These are phyloP conservation scores for Claviceps sp. DNA, from an alignment of 2,329 filamentous ascomycete genomes.

Conservation along the genomic window DNA sequence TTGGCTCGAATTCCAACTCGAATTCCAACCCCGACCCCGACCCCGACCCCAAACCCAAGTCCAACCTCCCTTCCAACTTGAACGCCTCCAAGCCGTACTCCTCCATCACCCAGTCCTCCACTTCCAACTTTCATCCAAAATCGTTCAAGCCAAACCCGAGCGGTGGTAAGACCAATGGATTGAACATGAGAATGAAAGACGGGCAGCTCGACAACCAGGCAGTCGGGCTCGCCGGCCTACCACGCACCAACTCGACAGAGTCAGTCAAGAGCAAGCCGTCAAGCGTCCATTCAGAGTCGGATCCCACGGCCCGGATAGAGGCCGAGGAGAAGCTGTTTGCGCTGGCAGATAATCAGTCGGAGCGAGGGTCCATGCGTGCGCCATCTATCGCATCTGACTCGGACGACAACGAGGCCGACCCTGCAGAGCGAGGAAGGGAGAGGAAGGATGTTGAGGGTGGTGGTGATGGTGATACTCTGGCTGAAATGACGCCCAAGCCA, in stretches of 20 bases:
- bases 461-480: conserved; percentile 13
- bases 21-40: background rate
- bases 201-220: conserved; percentile 20
- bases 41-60: background rate
- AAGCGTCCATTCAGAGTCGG: conserved; percentile 36
- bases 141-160: background rate
- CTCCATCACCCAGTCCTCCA: too few species aligned
- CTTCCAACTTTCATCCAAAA: background rate
- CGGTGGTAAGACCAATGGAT: background rate
- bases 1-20: background rate
- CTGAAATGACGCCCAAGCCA: conserved; percentile 35
- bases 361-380: conserved; percentile 38
- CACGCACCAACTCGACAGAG: conserved; percentile 29
- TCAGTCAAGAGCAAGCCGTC: conserved; percentile 34
- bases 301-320: conserved; percentile 43
- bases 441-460: conserved; percentile 1
- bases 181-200: conserved; percentile 11
- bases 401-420: conserved; percentile 14
- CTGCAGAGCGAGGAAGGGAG: conserved; percentile 10
- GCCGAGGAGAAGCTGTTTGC: conserved; percentile 44
- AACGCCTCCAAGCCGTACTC: background rate
- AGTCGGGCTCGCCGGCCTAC: conserved; percentile 34
- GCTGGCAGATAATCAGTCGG: conserved; percentile 39
- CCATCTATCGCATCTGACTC: conserved; percentile 26
- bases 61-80: background rate